phyloP scores from a whole-genome alignment of 192 early-diverging fungal species.

The Mortierella antarctica region DNA sequence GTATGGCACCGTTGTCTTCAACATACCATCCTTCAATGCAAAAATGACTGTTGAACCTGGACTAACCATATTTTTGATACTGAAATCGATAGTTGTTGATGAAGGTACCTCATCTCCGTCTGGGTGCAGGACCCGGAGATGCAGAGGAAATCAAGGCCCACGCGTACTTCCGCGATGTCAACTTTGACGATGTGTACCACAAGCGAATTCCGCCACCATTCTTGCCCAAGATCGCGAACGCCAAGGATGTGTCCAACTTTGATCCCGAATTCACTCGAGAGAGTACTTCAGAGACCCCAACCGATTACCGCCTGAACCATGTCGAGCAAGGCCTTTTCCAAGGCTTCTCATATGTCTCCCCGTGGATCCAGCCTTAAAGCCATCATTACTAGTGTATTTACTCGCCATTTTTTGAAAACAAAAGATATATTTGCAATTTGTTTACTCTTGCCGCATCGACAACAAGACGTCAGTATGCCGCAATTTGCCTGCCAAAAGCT shows the following conservation, averaged over 20 bases:
- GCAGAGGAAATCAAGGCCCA: slow-evolving; percentile 79
- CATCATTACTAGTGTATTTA: neutral
- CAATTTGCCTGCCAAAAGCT: slow-evolving; percentile 30
- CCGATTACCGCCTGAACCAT: slow-evolving; percentile 82
- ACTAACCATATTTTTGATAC: neutral
- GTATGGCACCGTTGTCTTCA: slow-evolving; percentile 29
- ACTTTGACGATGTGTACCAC: slow-evolving; percentile 80
- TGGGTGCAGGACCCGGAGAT: slow-evolving; percentile 72
- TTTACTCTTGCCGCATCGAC: slow-evolving; percentile 28
- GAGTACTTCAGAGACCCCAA: slow-evolving; percentile 87
- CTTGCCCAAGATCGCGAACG: slow-evolving; percentile 68
- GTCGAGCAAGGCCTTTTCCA: slow-evolving; percentile 90
- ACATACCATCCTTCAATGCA: no score
- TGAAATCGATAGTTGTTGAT: slow-evolving; percentile 55
- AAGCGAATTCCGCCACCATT: slow-evolving; percentile 78
- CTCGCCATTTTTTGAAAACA: neutral
- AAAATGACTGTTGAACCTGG: neutral
- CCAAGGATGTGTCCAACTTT: slow-evolving; percentile 95
- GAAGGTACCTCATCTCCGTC: slow-evolving; percentile 61
- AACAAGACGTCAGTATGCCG: slow-evolving; percentile 36
- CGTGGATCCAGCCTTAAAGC: slow-evolving; percentile 70
- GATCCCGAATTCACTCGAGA: slow-evolving; percentile 96
- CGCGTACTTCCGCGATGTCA: slow-evolving; percentile 78
- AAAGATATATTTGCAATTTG: neutral
- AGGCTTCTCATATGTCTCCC: slow-evolving; percentile 88